These are phyloP conservation scores for Backusella sp. DNA, from an alignment of 192 early-diverging fungal genomes.

Conservation along the genomic window DNA sequence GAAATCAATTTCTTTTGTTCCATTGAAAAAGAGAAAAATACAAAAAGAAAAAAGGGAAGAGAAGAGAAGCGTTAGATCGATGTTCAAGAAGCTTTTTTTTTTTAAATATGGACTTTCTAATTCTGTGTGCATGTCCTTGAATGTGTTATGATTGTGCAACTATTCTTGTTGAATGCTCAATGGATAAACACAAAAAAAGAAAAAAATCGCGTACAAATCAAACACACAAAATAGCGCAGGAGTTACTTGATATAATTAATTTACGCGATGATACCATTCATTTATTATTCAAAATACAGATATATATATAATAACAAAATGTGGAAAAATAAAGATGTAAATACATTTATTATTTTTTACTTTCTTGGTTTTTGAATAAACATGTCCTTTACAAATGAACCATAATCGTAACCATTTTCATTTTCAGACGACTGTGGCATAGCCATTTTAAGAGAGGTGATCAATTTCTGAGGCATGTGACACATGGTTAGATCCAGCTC, in stretches of 20 bases:
- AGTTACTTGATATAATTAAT: neutral
- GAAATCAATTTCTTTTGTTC: neutral
- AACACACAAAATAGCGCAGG: neutral
- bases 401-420: conserved; percentile 77
- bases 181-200: neutral
- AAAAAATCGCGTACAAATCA: neutral
- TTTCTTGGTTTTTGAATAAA: conserved; percentile 39
- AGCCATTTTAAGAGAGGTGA: conserved; percentile 69
- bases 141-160: neutral
- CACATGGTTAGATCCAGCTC: conserved; percentile 80
- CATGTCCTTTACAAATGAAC: conserved; percentile 63
- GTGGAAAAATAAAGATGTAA: neutral
- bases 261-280: neutral
- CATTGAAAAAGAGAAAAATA: neutral
- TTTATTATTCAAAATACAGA: neutral
- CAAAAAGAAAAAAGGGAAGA: neutral
- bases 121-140: neutral
- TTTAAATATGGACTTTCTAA: neutral
- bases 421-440: conserved; percentile 61
- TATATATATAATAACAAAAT: neutral
- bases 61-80: neutral
- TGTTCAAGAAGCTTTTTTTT: neutral
- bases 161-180: too few species aligned
- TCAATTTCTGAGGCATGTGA: conserved; percentile 69
- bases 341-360: conserved; percentile 5